Evolutionary conservation across 257 asterid genomes (phyloP).

Genomic region (Echites panduratus): DNA sequence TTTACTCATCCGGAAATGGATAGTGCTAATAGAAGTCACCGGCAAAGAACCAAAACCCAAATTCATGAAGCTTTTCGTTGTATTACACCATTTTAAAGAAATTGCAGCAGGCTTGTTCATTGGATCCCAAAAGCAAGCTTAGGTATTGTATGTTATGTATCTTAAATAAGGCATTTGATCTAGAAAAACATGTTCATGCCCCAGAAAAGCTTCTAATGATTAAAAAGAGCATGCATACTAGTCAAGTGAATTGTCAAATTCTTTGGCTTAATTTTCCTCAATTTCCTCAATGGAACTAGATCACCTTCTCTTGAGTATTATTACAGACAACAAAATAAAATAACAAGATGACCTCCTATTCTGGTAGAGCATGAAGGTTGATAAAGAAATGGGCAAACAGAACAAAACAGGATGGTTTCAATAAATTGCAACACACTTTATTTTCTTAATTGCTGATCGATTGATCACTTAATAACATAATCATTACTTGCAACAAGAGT

Average conservation of each 20-base stretch:
- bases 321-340: neutral
- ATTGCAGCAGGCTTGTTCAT: neutral
- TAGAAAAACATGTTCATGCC: neutral
- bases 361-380: neutral
- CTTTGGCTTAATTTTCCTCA: neutral
- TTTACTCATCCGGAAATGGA: neutral
- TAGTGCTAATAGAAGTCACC: neutral
- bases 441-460: neutral
- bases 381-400: neutral
- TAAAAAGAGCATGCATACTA: neutral
- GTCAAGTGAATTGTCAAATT: neutral
- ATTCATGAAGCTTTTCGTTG: neutral
- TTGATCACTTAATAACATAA: neutral
- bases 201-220: neutral
- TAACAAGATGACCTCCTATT: neutral
- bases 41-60: neutral
- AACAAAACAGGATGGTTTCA: neutral
- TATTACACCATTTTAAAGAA: neutral
- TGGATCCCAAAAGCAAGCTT: neutral
- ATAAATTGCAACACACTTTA: neutral
- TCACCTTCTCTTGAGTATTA: neutral
- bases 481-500: neutral
- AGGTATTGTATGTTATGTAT: neutral
- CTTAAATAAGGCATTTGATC: neutral
- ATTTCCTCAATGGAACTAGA: neutral